phyloP scores from a whole-genome alignment of 176 grass and related monocot genomes.

The Avena insularis region DNA sequence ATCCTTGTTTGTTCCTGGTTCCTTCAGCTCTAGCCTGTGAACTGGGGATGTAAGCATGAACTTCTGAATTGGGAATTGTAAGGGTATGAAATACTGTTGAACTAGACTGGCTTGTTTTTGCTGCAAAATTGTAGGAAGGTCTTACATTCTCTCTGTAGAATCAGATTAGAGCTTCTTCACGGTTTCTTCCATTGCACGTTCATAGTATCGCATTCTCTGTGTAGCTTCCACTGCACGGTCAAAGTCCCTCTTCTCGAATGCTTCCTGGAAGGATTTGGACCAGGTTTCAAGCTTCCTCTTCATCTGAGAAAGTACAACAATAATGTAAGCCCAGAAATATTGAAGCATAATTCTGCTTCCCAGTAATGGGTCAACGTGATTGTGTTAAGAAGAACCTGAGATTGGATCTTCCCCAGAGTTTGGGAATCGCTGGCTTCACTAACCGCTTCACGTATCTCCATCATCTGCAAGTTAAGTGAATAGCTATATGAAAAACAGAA shows the following conservation, averaged over 20 bases:
- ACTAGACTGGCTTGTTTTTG: background rate
- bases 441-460: constrained; percentile 89
- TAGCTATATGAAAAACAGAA: constrained; percentile 2
- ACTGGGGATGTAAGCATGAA: too few relatives aligned
- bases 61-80: too few relatives aligned
- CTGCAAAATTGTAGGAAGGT: background rate
- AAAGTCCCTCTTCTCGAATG: constrained; percentile 62
- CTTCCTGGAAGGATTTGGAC: constrained; percentile 66
- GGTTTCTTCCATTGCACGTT: constrained; percentile 79
- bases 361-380: background rate
- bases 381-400: constrained; percentile 56
- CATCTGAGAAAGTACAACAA: constrained; percentile 43
- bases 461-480: constrained; percentile 59
- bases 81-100: too few relatives aligned
- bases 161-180: constrained; percentile 73
- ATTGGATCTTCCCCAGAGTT: constrained; percentile 67
- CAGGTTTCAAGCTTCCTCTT: constrained; percentile 63
- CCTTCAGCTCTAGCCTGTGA: too few relatives aligned
- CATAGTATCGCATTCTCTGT: constrained; percentile 92
- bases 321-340: background rate
- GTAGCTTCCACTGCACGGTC: constrained; percentile 62
- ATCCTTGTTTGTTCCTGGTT: constrained; percentile 2
- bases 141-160: background rate
- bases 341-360: background rate
- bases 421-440: constrained; percentile 67